Evolutionary conservation across 306 rosid species (phyloP), one percentile per base, ranked within the genome.

Genomic region (Pterocarpus santalinus): DNA sequence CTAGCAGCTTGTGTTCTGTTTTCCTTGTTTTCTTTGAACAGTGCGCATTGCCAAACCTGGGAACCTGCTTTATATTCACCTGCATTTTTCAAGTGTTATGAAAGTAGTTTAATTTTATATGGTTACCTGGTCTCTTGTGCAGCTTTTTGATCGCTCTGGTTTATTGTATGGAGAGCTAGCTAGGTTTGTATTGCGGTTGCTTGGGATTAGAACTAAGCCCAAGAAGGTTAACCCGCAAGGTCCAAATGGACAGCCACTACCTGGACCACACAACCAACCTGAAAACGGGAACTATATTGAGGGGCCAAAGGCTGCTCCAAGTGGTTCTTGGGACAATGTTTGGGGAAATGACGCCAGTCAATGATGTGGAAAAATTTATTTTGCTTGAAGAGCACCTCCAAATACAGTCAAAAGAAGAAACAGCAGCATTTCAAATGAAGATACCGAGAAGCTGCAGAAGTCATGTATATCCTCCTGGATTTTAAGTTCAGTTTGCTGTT

Each of bases 121-220:
- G 32, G 49, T 68, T 75, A 30, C 62, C 55, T 67, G 80, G 85
- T 41, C 67, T 53, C 57, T 17, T 12, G 41, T 74, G 84, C 98
- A 94, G 97, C 92, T 94, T 70, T 92, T 92, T 81, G 97, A 94
- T 75, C 94, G 96, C 70, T 94, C 96, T 9, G 98, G 98, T 53
- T 4, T 94, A 72, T 87, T 94, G 56, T 94, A 94, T 7, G 97
- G 98, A 75, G 98, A 92, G 83, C 94, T 92, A n/a, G 98, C 98
- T 38, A 89, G 97, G 85, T 92, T 94, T 79, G 97, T 82, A 13
- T 72, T 94, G 69, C 91, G 98, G 77, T 71, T 94, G 72, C 94
- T 92, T 47, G 98, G 97, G 55, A 58, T 94, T 57, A 91, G 32
- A 90, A 78, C 92, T 4, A 92, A 92, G 86, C 41, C 80, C 8